These are phyloP conservation scores for Termitomyces sp. DNA, from an alignment of 768 basidiomycete species.

Conservation along the genomic window DNA sequence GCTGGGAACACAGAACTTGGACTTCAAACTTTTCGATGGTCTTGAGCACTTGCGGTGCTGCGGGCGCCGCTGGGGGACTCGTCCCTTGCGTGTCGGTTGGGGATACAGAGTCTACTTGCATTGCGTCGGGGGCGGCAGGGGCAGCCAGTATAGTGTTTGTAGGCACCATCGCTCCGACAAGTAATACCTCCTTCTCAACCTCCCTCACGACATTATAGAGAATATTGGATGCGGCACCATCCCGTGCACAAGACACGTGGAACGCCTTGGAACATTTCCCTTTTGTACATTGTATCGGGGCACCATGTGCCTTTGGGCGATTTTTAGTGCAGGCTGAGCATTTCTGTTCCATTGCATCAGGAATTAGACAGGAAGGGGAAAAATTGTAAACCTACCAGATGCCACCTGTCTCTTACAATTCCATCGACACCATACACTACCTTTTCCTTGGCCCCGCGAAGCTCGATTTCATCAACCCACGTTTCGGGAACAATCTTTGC, in stretches of 20 bases:
- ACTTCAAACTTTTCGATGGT: constrained; percentile 71
- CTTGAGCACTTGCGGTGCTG: constrained; percentile 45
- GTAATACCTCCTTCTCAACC: constrained; percentile 78
- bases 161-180: constrained; percentile 40
- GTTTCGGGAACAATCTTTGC: constrained; percentile 86
- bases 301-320: constrained; percentile 65
- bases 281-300: constrained; percentile 89
- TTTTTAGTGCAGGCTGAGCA: constrained; percentile 81
- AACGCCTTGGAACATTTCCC: constrained; percentile 93
- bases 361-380: not conserved
- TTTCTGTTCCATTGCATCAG: constrained; percentile 53
- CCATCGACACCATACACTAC: constrained; percentile 82
- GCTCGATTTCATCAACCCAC: constrained; percentile 76
- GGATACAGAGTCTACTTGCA: constrained; percentile 27
- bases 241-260: constrained; percentile 86
- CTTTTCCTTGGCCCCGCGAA: constrained; percentile 37
- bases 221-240: constrained; percentile 49
- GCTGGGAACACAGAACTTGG: constrained; percentile 78
- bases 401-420: constrained; percentile 92
- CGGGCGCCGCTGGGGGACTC: not conserved
- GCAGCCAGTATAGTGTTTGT: not conserved
- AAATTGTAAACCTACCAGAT: constrained; percentile 56
- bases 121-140: constrained; percentile 14
- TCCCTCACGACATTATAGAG: constrained; percentile 61
- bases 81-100: not conserved